Percentiles rank a stretch among this genome's conserved stretches.
Evolutionary conservation across 148 eudicot genomes (phyloP).

Genomic region (Persicaria maculosa): DNA sequence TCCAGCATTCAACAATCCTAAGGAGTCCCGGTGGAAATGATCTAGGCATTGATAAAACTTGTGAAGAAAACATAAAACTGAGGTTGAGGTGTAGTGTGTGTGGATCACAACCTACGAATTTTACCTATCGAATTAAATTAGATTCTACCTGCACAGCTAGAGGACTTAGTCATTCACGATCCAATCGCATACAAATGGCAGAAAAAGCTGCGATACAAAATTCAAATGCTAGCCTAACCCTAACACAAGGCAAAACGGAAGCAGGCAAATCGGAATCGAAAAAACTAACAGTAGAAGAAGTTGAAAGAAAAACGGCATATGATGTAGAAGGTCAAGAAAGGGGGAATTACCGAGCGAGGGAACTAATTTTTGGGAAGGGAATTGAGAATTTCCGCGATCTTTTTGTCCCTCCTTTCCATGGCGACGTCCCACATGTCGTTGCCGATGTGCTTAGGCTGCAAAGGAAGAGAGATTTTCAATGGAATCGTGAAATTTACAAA

Average conservation of each 20-base stretch:
- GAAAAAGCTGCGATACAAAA: no score
- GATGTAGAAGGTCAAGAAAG: background rate
- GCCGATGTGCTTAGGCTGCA: slow-evolving; percentile 90
- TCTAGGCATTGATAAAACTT: background rate
- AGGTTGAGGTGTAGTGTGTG: background rate
- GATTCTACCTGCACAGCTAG: background rate
- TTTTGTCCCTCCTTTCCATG: slow-evolving; percentile 94
- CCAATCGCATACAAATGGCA: background rate
- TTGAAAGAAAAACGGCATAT: background rate
- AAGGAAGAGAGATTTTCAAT: background rate
- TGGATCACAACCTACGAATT: background rate
- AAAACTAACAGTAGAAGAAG: background rate
- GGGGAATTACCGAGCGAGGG: slow-evolving; percentile 10
- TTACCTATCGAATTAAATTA: background rate
- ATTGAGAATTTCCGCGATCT: slow-evolving; percentile 42
- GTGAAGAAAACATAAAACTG: background rate
- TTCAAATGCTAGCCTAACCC: background rate
- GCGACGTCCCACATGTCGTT: slow-evolving; percentile 96
- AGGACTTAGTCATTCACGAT: background rate
- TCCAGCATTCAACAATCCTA: background rate
- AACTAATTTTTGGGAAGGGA: slow-evolving; percentile 16
- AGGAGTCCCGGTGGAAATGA: background rate
- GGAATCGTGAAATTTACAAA: background rate
- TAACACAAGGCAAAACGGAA: background rate
- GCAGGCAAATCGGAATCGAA: background rate